Evolutionary conservation across 2,329 filamentous ascomycete species (phyloP), one percentile per base, ranked within the genome.

Genomic region (Thermothelomyces thermophilus): DNA sequence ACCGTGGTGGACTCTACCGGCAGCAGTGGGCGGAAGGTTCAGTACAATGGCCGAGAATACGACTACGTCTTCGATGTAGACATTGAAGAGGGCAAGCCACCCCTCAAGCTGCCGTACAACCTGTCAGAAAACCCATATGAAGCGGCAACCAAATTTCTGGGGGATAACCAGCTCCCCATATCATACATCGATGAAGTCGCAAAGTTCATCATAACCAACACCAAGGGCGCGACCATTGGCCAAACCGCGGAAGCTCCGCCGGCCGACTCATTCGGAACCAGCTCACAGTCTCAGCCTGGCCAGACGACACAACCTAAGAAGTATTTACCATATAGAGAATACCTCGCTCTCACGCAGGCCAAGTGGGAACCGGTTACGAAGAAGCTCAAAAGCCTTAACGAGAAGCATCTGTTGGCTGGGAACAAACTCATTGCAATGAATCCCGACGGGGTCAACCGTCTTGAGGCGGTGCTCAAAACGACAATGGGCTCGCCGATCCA

Each of bases 21-120:
- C 33, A 94, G 89, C 63, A 88, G 83, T 57, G 87, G 88, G 10
- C 82, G 82, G 51, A 90, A 90, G 69, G 80, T 82, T 7, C 76
- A 83, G 51, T 85, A 91, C 63, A 74, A 87, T 1, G 91, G 91
- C 28, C 81, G 95, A 63, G 87, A 91, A 54, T 98, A 95, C 65
- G 93, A 98, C 64, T 96, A 86, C 62, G 90, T 98, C 8, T 97
- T 97, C 59, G 90, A 96, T 63, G 90, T 96, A 22, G 90, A 95
- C 60, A 94, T 96, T 55, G 88, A 95, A 65, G 91, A 96, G 62
- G 91, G 90, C 46, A 91, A 94, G 63, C 90, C 91, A 11, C 82
- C 91, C 0, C 73, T 97, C 40, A 96, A 96, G 67, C 75, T 97
- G n/a, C 90, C 91, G 0, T 97, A 87, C 69, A 96, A 97, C 64